Base-by-base conservation (phyloP, 441 rosid genomes). In the Pelargonium fulgidum region DNA sequence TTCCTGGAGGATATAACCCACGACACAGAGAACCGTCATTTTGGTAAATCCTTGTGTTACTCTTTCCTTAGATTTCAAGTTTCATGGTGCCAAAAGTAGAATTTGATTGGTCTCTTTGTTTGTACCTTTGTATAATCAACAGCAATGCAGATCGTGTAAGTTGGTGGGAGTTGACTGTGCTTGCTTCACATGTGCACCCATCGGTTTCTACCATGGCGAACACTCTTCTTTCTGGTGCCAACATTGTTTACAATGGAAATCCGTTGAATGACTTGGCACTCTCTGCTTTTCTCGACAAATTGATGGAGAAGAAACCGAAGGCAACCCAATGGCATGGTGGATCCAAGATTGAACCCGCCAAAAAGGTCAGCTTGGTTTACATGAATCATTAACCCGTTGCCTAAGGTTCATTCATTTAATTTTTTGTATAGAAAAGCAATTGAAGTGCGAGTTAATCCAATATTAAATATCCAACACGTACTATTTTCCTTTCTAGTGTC, bases 231-330 rank as follows among this genome's bases (percentile, higher is more conserved):
- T 92, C 97, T 39, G 94, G 98, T 56, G 85, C 88, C 59, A 81
- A 88, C 73, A 90, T 94, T 54, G 93, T 90, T 36, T 94, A 90
- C 80, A 91, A 92, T 66, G 99, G 99, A 64, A 87, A 92, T 77
- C 98, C 98, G 0, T 72, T 92, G 58, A 84, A 79, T 62, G 99
- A 94, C 73, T 78, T 90, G 41, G 84, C 93, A 16, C 92, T 90
- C 56, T 68, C 84, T 47, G 92, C 96, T 79, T 92, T 94, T 79
- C 86, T 94, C 33, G 97, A 92, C 82, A 94, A 94, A 83, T 90
- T 94, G 72, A 94, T 92, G 99, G 99, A 92, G 82, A 94, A 94
- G 86, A 94, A 94, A 77, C 84, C 98, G 0, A 94, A 90, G 83
- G 81, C 84, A 78, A 84, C 74, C 76, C 67, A 82, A 39, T 94